Conservation (phyloP, 2,329 filamentous ascomycete genomes). For the Aciculosporium take region DNA sequence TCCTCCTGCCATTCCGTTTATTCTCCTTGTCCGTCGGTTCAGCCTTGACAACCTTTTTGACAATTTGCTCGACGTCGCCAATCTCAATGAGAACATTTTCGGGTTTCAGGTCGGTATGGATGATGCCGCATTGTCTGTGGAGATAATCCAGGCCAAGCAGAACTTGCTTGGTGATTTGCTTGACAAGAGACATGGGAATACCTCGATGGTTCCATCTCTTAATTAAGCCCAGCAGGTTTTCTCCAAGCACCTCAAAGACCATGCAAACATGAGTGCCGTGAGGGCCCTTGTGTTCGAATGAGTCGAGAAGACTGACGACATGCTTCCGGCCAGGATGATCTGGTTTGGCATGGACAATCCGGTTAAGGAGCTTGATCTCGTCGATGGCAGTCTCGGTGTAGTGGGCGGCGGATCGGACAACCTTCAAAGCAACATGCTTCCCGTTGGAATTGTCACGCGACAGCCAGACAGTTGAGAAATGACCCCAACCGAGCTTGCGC, state of each 20-base stretch:
- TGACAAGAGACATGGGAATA: slow-evolving; percentile 90
- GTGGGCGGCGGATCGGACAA: slow-evolving; percentile 92
- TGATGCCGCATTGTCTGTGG: slow-evolving; percentile 95
- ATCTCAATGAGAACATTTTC: slow-evolving; percentile 99
- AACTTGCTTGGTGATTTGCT: slow-evolving; percentile 98
- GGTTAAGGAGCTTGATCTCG: slow-evolving; percentile 95
- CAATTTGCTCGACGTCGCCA: slow-evolving; percentile 95
- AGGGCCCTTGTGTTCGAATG: slow-evolving; percentile 93
- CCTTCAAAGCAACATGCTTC: slow-evolving; percentile 95
- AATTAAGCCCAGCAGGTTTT: slow-evolving; percentile 88
- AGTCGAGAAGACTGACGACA: slow-evolving; percentile 90
- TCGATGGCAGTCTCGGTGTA: slow-evolving; percentile 98
- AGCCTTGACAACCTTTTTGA: slow-evolving; percentile 86
- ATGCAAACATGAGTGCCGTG: slow-evolving; percentile 97
- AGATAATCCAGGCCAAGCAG: slow-evolving; percentile 90
- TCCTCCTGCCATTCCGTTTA: slow-evolving; percentile 78
- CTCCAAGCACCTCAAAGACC: slow-evolving; percentile 95
- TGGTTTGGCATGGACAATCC: slow-evolving; percentile 89
- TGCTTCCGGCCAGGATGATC: slow-evolving; percentile 88
- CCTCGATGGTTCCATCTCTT: slow-evolving; percentile 97
- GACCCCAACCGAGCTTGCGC: slow-evolving; percentile 93
- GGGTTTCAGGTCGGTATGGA: slow-evolving; percentile 93
- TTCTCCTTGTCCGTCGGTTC: slow-evolving; percentile 65
- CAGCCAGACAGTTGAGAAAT: slow-evolving; percentile 94
- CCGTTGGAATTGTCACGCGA: slow-evolving; percentile 71